Evolutionary conservation across 2,329 filamentous ascomycete genomes (phyloP), one percentile per base, ranked within the genome.

Genomic region (Neurospora crassa): DNA sequence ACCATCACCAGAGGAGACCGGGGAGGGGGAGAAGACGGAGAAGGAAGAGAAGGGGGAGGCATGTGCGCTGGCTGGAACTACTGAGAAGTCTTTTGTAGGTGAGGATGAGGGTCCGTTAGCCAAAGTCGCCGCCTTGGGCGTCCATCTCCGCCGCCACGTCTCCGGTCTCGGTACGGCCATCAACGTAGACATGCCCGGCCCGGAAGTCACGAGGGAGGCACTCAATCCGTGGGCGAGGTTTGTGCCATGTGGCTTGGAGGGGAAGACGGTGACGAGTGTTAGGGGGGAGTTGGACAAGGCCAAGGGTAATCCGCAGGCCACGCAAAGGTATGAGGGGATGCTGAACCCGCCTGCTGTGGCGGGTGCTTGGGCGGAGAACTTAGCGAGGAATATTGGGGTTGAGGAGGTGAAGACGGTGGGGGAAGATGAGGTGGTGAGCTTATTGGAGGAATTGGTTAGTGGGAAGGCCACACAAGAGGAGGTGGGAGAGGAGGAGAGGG

Each of bases 101-200:
- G 47, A 59, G 5, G 24, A 29, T 18, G 47, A 7, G 5, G n/a
- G 43, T 11, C n/a, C 43, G 5, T 12, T 63, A 34, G 84, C 86
- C 76, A 99, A 98, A 84, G 94, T 99, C 75, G 93, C 93, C 0
- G 94, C 94, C 0, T 83, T 98, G 59, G 96, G 96, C 0, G 93
- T 99, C n/a, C 94, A 98, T 82, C 86, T 97, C 74, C 85, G 94
- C 16, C 85, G 95, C 67, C 90, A 96, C 80, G 87, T 98, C 45
- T 94, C 90, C 34, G 92, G 91, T 73, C 91, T 96, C 79, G 96
- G 96, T 7, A 85, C 97, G 42, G 94, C 92, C 2, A 79, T 97
- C 79, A 93, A 97, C 84, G 82, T 93, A n/a, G 82, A 83, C 74
- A 88, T 90, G 71, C 88, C 92, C 1, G 81, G 69, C 74, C 70